Base-by-base conservation (phyloP, 257 asterid species). In the Penstemon eatonii region DNA sequence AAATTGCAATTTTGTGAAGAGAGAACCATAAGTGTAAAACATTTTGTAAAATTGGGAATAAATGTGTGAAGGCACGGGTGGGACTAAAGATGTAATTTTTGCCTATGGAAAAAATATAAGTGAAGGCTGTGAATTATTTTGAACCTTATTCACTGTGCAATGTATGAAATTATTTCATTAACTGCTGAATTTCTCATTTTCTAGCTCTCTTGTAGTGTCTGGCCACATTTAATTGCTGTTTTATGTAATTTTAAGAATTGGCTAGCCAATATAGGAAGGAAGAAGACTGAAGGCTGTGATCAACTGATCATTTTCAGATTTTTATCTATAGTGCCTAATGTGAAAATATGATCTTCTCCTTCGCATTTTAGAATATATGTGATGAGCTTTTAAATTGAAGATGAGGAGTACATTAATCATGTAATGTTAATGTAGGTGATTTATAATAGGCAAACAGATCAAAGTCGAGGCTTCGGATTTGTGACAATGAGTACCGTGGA, bases 401-500 rank as follows among this genome's bases (percentile, higher is more conserved):
- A 43, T 39, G 2, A 8, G 12, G 19, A 10, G 54, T 46, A 51
- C 43, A 69, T 59, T 41, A 53, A 74, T 67, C 18, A 18, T 50
- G 25, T 63, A 7, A 42, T 76, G 46, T 57, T 2, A 5, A 73
- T 75, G 75, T 76, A 91, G 97, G 96, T 91, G 60, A 86, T 91
- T 73, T 89, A 85, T 73, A 88, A 86, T 45, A 88, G 96, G 81
- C 91, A 89, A 19, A 87, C 95, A 5, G 95, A 84, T 62, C 87
- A 74, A 83, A 91, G 97, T 72, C 87, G 97, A 19, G 97, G 97
- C 4, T 91, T 91, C 3, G 97, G 96, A 65, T 91, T 91, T 70
- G 96, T 91, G 62, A 83, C 97, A 0, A 91, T 91, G 97, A 78
- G 88, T 62, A 86, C 89, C 0, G 89, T 88, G 60, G 96, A 88